These are phyloP conservation scores for Fusarium chaquense DNA, from an alignment of 2,329 filamentous ascomycete species.

Conservation along the genomic window DNA sequence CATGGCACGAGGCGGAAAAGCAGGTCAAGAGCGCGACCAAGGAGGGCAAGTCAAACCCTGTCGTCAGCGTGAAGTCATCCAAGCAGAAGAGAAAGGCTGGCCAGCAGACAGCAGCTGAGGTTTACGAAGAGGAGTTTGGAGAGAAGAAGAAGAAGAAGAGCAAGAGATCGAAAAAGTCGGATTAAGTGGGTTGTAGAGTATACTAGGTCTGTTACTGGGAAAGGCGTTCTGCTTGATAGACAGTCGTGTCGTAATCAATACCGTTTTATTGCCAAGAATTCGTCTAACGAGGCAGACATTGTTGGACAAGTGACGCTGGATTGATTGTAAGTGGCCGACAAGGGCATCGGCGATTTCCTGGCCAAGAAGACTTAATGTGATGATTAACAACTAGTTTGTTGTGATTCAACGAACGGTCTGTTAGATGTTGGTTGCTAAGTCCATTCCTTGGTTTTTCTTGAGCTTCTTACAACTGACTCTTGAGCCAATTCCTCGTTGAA, in stretches of 20 bases:
- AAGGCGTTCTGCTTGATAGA: slow-evolving; percentile 45
- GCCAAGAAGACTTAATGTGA: background rate
- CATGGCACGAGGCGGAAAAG: slow-evolving; percentile 79
- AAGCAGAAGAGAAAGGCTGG: slow-evolving; percentile 82
- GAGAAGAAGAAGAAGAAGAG: slow-evolving; percentile 67
- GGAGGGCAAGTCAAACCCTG: slow-evolving; percentile 68
- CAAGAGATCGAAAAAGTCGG: slow-evolving; percentile 57
- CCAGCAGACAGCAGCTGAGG: slow-evolving; percentile 65
- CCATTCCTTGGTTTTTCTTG: background rate
- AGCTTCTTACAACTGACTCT: background rate
- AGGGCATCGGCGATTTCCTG: background rate
- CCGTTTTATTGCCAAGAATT: slow-evolving; percentile 16
- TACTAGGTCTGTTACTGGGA: slow-evolving; percentile 41
- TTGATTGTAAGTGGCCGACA: background rate
- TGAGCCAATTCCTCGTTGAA: background rate
- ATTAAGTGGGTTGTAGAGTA: slow-evolving; percentile 40
- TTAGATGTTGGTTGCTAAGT: background rate
- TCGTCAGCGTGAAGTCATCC: slow-evolving; percentile 84
- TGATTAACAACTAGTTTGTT: background rate
- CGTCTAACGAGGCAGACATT: background rate
- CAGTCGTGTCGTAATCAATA: slow-evolving; percentile 35
- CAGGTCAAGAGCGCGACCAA: slow-evolving; percentile 72
- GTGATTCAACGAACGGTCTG: background rate
- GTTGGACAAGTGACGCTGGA: background rate
- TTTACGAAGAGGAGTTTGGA: slow-evolving; percentile 71